Evolutionary conservation across 495 filamentous ascomycete genomes (phyloP), one percentile per base, ranked within the genome.

Genomic region (Beverwykella pulmonaria): DNA sequence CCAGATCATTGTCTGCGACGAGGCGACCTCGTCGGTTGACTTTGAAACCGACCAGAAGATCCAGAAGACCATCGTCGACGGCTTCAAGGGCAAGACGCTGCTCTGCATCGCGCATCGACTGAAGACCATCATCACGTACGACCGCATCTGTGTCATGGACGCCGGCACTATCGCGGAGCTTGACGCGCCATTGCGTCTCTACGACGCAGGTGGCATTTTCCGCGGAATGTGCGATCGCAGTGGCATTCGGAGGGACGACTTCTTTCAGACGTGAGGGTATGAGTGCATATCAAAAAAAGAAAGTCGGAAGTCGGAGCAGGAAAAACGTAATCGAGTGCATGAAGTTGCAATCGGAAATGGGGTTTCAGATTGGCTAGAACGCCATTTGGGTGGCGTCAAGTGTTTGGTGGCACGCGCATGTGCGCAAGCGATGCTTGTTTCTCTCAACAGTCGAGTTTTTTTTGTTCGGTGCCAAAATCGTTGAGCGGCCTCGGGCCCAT

Each of bases 11-110:
- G 87, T 98, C 53, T 96, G 92, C 77, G 93, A 98, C 79, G 94
- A 97, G 77, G 93, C 94, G 0, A 98, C 93, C 0, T 91, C 87
- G 3, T 89, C 86, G 4, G 92, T 98, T 5, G 93, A 98, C 77
- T 93, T 97, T 78, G 93, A 96, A 75, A 98, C 94, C 12, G 93
- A 98, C 68, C 86, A 90, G 77, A 93, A 92, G 82, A 97, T 98
- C 75, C 94, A 98, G 79, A 79, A 80, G 47, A 96, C 93, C 6
- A 97, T 98, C 76, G 88, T 90, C 1, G 82, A 84, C 17, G 94
- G 89, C 0, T 98, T 98, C 79, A 82, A 84, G 61, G 94, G 92
- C 41, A 91, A 89, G 82, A 98, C 93, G 44, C 73, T 98, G 62
- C 79, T 98, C 53, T 96, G 92, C 77, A 97, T 98, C 75, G 93